Conservation (phyloP, 139 green algal species). For the Chlamydomonas urium region DNA sequence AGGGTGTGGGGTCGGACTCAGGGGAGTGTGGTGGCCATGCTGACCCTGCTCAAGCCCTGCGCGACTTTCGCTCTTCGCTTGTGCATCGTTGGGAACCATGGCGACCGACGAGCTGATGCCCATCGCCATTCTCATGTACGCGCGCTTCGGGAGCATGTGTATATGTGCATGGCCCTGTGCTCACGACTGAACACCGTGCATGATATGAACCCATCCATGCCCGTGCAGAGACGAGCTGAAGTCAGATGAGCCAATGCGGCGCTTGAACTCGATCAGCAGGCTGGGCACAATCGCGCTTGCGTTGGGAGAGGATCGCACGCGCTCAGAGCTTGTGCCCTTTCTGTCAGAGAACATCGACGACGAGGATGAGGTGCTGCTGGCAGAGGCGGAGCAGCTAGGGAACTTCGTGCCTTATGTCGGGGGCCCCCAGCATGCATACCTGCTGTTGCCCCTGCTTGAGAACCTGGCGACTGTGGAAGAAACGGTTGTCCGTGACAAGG, state of each 20-base stretch:
- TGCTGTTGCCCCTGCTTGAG: constrained; percentile 90
- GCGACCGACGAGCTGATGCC: constrained; percentile 25
- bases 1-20: too few species aligned
- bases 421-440: constrained; percentile 68
- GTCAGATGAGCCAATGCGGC: constrained; percentile 88
- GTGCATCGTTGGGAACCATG: too few species aligned
- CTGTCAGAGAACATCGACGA: constrained; percentile 93
- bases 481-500: constrained; percentile 95
- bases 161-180: too few species aligned
- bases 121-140: constrained; percentile 33
- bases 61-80: too few species aligned
- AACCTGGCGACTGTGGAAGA: constrained; percentile 92
- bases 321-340: constrained; percentile 97
- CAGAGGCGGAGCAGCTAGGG: constrained; percentile 94
- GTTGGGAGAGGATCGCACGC: constrained; percentile 89
- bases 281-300: constrained; percentile 91
- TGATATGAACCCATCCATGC: not conserved
- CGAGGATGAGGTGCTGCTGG: constrained; percentile 97
- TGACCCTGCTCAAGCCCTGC: too few species aligned
- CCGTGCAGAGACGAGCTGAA: constrained; percentile 82
- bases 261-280: constrained; percentile 78
- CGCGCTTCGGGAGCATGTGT: too few species aligned
- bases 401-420: constrained; percentile 92
- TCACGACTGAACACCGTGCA: too few species aligned
- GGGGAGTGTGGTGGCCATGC: too few species aligned